A percentile compares a stretch with the other conserved stretches of the same genome.
phyloP scores from a whole-genome alignment of 257 asterid species.

The Solanum appendiculatum region DNA sequence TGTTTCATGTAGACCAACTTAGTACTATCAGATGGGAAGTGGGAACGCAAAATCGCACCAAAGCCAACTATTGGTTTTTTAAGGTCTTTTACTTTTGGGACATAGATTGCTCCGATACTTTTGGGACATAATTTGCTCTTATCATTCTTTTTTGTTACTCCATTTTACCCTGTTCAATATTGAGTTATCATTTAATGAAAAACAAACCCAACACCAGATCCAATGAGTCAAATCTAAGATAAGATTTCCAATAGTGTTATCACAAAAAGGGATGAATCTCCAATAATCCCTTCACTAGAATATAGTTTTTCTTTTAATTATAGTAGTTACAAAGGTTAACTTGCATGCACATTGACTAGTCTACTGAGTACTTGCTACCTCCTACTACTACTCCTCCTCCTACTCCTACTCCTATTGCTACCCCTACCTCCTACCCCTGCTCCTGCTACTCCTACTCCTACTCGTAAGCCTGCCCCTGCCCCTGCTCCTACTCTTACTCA shows the following conservation, averaged over 20 bases:
- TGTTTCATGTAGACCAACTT: too few relatives aligned
- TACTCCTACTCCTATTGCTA: too few relatives aligned
- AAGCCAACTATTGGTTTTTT: background rate
- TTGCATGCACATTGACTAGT: too few relatives aligned
- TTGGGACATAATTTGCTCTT: background rate
- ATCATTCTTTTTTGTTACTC: background rate
- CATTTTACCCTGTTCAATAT: background rate
- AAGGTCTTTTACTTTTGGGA: background rate
- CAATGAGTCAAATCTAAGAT: background rate
- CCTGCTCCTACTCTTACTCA: too few relatives aligned
- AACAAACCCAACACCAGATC: background rate
- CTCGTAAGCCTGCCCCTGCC: accelerated
- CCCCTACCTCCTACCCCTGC: too few relatives aligned
- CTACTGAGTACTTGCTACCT: too few relatives aligned
- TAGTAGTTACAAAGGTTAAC: too few relatives aligned
- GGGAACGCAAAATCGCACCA: background rate
- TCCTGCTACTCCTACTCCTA: too few relatives aligned
- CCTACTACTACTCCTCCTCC: too few relatives aligned
- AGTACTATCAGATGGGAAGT: background rate
- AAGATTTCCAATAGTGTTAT: background rate
- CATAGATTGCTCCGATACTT: background rate
- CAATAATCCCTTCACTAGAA: too few relatives aligned
- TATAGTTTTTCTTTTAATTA: too few relatives aligned
- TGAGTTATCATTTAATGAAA: background rate
- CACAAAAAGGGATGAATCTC: background rate